Evolutionary conservation across 257 asterid species (phyloP), one percentile per base, ranked within the genome.

Genomic region (Nemophila menziesii): DNA sequence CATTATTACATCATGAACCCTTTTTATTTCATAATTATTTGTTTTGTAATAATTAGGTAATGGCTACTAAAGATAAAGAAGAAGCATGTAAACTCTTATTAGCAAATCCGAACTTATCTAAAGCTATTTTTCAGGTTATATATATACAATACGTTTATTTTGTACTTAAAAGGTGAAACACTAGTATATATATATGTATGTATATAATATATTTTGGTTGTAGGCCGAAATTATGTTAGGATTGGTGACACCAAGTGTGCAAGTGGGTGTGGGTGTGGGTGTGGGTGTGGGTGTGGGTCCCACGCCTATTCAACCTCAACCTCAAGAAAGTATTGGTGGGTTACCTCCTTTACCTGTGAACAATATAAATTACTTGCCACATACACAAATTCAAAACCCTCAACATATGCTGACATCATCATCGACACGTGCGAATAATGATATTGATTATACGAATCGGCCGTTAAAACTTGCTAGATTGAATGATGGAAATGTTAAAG

Each of bases 91-190:
- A 75, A 49, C 63, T 84, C 38, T 67, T 89, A 65, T 74, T 75
- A 22, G 68, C 82, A 57, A 46, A 63, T 51, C 92, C 98, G 12
- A 71, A 66, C 57, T 64, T 89, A 72, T 40, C 87, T 33, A 80
- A 80, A 75, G 95, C 95, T 54, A 62, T 84, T 54, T 78, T 89
- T 46, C 98, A 84, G 98, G 98, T 83, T 49, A 52, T 42, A 36
- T 41, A 53, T 55, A 15, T 56, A 39, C 8, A 19, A 5, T 11
- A 9, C 23, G 14, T 22, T 17, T n/a, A 13, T 56, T 27, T 39
- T 19, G 8, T 4, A 33, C 39, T 29, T 29, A 2, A 29, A 24
- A 4, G 6, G 33, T 4, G 33, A n/a, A n/a, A n/a, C n/a, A n/a
- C n/a, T n/a, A n/a, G 33, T 24, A 4, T 24, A 4, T 24, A 4